Conservation (phyloP, 163 green algal genomes). For the Chlamydomonas reinhardtii region DNA sequence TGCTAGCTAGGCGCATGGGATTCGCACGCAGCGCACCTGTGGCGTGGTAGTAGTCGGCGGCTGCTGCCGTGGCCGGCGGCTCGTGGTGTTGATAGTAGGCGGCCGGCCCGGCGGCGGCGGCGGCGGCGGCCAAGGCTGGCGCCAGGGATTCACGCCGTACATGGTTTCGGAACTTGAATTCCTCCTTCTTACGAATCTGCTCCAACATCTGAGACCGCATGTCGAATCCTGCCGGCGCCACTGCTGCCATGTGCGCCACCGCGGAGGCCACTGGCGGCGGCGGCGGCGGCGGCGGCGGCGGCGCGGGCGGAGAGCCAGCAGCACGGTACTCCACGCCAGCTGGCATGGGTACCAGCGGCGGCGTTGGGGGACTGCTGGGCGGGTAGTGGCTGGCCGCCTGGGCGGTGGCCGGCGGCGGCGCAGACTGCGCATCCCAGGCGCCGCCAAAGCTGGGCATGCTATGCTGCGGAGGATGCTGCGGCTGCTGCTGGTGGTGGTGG, state of each 20-base stretch:
- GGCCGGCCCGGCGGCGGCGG: too few species aligned
- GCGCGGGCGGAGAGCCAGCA: neutral
- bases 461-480: neutral
- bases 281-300: neutral
- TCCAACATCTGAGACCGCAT: neutral
- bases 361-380: neutral
- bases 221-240: neutral
- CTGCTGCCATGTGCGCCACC: neutral
- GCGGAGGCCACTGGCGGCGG: neutral
- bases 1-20: too few species aligned
- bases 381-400: neutral
- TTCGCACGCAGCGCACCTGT: neutral
- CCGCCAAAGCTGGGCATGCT: neutral
- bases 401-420: neutral
- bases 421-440: too few species aligned
- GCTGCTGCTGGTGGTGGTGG: neutral
- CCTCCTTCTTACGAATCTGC: constrained; percentile 1
- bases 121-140: too few species aligned
- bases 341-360: neutral
- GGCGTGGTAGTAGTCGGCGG: neutral
- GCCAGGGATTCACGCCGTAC: neutral
- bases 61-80: too few species aligned
- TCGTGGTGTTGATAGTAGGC: too few species aligned
- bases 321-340: neutral
- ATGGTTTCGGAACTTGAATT: constrained; percentile 25